Evolutionary conservation across 2,329 filamentous ascomycete genomes (phyloP).

Genomic region (Endocalyx cinctus): DNA sequence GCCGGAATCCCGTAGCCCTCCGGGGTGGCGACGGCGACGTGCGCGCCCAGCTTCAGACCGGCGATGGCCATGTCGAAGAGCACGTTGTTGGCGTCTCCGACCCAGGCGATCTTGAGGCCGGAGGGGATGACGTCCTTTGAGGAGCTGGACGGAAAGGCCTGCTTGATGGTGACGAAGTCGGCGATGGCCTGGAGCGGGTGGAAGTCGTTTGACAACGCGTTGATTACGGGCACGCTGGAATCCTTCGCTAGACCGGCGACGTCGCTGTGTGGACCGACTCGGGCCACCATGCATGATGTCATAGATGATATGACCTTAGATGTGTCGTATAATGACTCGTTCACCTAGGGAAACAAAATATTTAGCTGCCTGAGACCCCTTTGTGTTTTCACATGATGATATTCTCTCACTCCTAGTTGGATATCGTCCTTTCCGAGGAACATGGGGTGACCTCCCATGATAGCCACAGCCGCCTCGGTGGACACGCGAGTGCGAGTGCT

Average conservation of each 20-base stretch:
- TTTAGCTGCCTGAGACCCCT: too few species aligned
- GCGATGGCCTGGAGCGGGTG: conserved; percentile 94
- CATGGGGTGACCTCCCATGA: conserved; percentile 91
- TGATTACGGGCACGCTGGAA: conserved; percentile 77
- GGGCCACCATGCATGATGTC: conserved; percentile 77
- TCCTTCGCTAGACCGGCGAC: conserved; percentile 65
- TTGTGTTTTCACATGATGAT: too few species aligned
- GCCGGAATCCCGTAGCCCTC: conserved; percentile 76
- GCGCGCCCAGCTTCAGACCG: conserved; percentile 79
- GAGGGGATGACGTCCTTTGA: conserved; percentile 59
- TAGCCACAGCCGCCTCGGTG: conserved; percentile 83
- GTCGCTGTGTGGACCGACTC: conserved; percentile 73
- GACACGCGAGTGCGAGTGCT: conserved; percentile 91
- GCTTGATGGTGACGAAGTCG: conserved; percentile 86
- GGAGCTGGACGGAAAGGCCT: conserved; percentile 59
- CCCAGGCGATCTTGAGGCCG: conserved; percentile 89
- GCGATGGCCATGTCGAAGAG: conserved; percentile 89
- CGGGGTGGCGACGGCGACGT: conserved; percentile 84
- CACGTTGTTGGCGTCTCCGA: conserved; percentile 96
- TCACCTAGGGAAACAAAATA: conserved; percentile 56
- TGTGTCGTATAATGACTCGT: conserved; percentile 93
- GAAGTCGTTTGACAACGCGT: conserved; percentile 83
- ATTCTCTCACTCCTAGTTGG: conserved; percentile 89
- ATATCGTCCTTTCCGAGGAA: conserved; percentile 96
- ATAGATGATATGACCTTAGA: conserved; percentile 90